Evolutionary conservation across 2,329 filamentous ascomycete species (phyloP).

Genomic region (Sporothrix protearum): DNA sequence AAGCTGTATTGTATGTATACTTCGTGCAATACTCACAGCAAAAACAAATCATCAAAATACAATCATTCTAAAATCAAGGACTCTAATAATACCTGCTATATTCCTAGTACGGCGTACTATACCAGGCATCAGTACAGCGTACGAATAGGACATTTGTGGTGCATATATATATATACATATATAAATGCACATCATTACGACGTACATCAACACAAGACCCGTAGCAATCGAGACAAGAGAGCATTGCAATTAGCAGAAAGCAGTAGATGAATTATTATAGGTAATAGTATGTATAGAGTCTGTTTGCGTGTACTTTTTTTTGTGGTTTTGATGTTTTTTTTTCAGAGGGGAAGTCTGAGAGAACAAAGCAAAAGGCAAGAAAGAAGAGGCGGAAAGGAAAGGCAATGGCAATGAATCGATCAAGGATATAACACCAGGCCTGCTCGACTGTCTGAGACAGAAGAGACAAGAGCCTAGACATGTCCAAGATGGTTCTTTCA

Average conservation of each 20-base stretch:
- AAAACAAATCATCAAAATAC: no score
- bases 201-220: neutral
- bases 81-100: no score
- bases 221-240: neutral
- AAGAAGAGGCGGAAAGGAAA: constrained; percentile 15
- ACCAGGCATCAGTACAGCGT: no score
- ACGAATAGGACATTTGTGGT: no score
- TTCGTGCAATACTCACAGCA: no score
- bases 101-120: no score
- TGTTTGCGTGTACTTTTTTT: constrained; percentile 18
- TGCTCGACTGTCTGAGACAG: neutral
- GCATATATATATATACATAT: no score
- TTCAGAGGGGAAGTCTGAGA: neutral
- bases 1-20: no score
- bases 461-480: neutral
- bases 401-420: constrained; percentile 6
- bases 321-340: neutral
- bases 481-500: neutral
- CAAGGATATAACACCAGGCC: neutral
- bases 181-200: no score
- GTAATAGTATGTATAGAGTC: constrained; percentile 16
- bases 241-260: constrained; percentile 2
- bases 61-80: no score
- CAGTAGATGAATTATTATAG: constrained; percentile 21
- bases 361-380: neutral